Conservation (phyloP, 768 basidiomycete genomes). For the Pilatotrama ljubarskyi region DNA sequence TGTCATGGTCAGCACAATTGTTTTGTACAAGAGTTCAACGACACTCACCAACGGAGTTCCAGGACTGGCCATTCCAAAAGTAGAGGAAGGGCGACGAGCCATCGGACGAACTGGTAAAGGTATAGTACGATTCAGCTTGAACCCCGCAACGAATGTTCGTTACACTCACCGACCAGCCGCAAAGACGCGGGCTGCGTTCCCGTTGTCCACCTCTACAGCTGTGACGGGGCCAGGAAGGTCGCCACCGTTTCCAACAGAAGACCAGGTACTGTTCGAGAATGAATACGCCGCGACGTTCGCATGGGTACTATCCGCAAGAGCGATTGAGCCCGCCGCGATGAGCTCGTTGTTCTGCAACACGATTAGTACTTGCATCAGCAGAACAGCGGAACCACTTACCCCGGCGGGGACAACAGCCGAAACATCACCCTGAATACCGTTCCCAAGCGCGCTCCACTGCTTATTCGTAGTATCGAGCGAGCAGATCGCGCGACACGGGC, state of each 20-base stretch:
- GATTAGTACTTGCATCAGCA: neutral
- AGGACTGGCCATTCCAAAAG: slow-evolving; percentile 82
- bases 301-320: slow-evolving; percentile 58
- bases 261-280: slow-evolving; percentile 77
- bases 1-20: neutral
- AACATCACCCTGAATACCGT: slow-evolving; percentile 80
- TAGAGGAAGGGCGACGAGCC: slow-evolving; percentile 69
- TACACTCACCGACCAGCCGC: slow-evolving; percentile 79
- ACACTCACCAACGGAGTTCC: slow-evolving; percentile 64
- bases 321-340: slow-evolving; percentile 78
- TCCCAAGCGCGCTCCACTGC: slow-evolving; percentile 81
- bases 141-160: slow-evolving; percentile 5
- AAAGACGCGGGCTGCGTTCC: slow-evolving; percentile 82
- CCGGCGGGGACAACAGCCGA: slow-evolving; percentile 78
- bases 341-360: slow-evolving; percentile 57
- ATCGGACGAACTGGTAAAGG: slow-evolving; percentile 50
- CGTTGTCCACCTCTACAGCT: slow-evolving; percentile 81
- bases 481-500: slow-evolving; percentile 79
- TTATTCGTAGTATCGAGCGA: slow-evolving; percentile 63
- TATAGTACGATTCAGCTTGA: neutral
- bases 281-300: slow-evolving; percentile 76
- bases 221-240: slow-evolving; percentile 88
- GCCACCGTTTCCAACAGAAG: slow-evolving; percentile 54
- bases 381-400: too few relatives aligned
- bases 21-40: neutral